A percentile compares a stretch with the other conserved stretches of the same genome.
These are phyloP conservation scores for Cupressus sempervirens DNA, from an alignment of 75 land plant species.

Conservation along the genomic window DNA sequence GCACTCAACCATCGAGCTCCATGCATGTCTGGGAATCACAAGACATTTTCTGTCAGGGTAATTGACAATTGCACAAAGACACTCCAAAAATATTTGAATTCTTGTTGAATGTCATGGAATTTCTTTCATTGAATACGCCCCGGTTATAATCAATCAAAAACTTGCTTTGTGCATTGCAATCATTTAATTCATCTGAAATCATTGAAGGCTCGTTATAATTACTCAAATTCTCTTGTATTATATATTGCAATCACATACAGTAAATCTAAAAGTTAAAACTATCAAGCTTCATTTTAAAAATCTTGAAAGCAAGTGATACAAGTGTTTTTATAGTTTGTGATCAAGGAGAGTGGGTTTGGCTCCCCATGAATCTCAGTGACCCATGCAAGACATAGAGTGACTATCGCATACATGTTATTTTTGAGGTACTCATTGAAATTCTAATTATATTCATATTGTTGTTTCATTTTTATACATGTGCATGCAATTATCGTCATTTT, in stretches of 20 bases:
- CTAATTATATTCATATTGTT: neutral
- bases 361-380: neutral
- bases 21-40: no score
- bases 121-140: neutral
- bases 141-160: neutral
- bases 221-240: neutral
- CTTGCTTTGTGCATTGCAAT: neutral
- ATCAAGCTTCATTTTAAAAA: neutral
- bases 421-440: neutral
- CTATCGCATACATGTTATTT: neutral
- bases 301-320: neutral
- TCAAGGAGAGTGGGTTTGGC: neutral
- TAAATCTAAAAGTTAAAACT: neutral
- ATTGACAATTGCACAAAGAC: no score
- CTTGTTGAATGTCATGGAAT: neutral
- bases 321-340: no score
- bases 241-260: neutral
- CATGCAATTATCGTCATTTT: neutral
- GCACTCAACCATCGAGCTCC: no score
- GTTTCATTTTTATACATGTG: neutral
- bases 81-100: no score
- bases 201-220: neutral
- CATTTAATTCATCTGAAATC: neutral
- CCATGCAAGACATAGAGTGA: neutral
- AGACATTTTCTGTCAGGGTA: no score